Evolutionary conservation across 1,284 basidiomycete genomes (phyloP).

Genomic region (Cryptococcus hybrid): DNA sequence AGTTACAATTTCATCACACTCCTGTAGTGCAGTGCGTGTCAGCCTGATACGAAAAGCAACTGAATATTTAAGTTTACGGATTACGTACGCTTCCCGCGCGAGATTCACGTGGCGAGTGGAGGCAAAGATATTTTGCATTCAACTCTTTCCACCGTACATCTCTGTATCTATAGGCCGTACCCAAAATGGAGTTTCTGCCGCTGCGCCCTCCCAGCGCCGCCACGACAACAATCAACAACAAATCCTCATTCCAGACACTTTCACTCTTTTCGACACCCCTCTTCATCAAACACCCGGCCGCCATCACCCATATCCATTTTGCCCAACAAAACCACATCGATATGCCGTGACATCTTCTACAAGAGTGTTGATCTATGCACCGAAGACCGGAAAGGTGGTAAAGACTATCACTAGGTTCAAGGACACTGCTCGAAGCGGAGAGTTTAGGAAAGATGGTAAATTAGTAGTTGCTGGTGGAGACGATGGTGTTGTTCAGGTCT

Average conservation of each 20-base stretch:
- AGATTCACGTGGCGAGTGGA: not conserved
- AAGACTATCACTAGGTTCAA: constrained; percentile 98
- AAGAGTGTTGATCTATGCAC: constrained; percentile 92
- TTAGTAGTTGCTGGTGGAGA: constrained; percentile 95
- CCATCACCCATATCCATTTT: constrained; percentile 87
- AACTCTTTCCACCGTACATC: not conserved
- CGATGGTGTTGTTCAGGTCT: constrained; percentile 91
- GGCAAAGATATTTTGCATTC: not conserved
- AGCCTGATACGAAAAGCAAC: too few species aligned
- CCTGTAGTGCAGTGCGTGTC: too few species aligned
- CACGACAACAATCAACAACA: constrained; percentile 36
- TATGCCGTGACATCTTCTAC: constrained; percentile 96
- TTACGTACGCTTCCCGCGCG: not conserved
- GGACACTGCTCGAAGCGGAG: constrained; percentile 85
- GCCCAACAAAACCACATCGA: constrained; percentile 76
- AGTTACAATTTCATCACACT: too few species aligned
- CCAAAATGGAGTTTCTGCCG: constrained; percentile 46
- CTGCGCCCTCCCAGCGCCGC: constrained; percentile 44
- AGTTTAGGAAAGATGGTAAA: constrained; percentile 89
- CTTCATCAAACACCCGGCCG: constrained; percentile 86
- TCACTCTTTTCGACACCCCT: constrained; percentile 49
- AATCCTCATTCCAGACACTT: constrained; percentile 50
- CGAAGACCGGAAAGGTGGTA: constrained; percentile 88
- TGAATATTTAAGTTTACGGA: too few species aligned
- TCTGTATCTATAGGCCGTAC: not conserved